A percentile compares a stretch with the other conserved stretches of the same genome.
These are phyloP conservation scores for Candida tropicalis DNA, from an alignment of 1,139 yeast genomes.

Conservation along the genomic window DNA sequence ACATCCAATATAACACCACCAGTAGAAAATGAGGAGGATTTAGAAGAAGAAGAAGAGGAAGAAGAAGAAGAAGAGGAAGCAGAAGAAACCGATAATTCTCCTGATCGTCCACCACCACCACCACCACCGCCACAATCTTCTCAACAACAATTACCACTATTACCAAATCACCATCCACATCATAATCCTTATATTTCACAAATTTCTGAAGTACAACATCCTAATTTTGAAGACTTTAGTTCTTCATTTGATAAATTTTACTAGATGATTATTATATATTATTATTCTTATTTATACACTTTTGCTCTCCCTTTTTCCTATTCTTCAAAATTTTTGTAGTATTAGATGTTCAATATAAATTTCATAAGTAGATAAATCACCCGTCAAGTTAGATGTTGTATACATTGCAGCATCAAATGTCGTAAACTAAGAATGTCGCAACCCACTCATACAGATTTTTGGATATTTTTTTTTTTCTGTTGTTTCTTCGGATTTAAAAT, in stretches of 20 bases:
- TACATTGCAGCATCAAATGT: too few relatives aligned
- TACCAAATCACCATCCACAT: slow-evolving; percentile 4
- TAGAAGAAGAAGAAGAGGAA: slow-evolving; percentile 12
- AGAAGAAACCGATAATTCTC: slow-evolving; percentile 4
- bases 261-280: slow-evolving; percentile 1
- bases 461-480: too few relatives aligned
- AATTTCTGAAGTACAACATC: slow-evolving; percentile 8
- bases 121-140: slow-evolving; percentile 1
- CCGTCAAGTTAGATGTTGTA: too few relatives aligned
- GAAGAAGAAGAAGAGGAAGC: slow-evolving; percentile 14
- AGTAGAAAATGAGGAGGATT: slow-evolving; percentile 8
- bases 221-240: slow-evolving; percentile 13
- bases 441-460: too few relatives aligned
- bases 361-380: too few relatives aligned
- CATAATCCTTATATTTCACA: slow-evolving; percentile 7
- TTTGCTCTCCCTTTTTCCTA: too few relatives aligned
- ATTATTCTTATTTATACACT: too few relatives aligned
- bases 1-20: neutral
- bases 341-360: too few relatives aligned
- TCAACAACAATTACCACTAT: slow-evolving; percentile 4
- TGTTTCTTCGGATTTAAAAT: too few relatives aligned
- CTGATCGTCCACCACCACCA: neutral
- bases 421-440: too few relatives aligned
- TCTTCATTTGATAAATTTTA: slow-evolving; percentile 12
- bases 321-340: too few relatives aligned